Evolutionary conservation across 2,329 filamentous ascomycete species (phyloP).

Genomic region (Phoma sp.): DNA sequence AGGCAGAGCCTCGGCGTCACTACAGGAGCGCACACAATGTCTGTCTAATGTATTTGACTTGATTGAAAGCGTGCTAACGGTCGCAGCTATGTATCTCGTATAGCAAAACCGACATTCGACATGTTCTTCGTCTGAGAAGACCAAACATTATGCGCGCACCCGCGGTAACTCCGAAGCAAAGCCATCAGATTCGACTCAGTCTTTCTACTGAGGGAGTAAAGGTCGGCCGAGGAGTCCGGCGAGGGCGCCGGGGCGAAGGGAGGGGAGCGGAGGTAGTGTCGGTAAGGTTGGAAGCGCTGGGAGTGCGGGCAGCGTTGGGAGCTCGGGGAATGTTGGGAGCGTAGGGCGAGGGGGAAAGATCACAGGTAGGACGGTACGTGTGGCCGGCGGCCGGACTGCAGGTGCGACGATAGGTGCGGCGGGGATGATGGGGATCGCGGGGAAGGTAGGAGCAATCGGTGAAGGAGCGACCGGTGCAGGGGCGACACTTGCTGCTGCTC

Average conservation of each 20-base stretch:
- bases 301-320: background rate
- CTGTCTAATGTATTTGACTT: constrained; percentile 14
- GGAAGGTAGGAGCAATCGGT: background rate
- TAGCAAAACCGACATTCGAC: constrained; percentile 4
- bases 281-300: background rate
- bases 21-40: constrained; percentile 1
- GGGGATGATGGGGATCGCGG: background rate
- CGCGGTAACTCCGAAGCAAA: constrained; percentile 7
- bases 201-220: background rate
- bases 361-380: too few species aligned
- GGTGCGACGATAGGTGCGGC: background rate
- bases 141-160: constrained; percentile 18
- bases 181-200: background rate
- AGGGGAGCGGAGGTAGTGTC: background rate
- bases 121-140: constrained; percentile 6
- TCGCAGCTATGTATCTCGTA: constrained; percentile 11
- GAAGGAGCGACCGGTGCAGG: background rate
- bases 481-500: too few species aligned
- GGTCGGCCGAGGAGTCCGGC: background rate
- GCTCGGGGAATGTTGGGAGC: background rate
- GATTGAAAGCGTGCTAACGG: constrained; percentile 14
- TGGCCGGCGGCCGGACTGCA: background rate
- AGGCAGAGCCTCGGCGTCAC: constrained; percentile 1
- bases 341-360: too few species aligned
- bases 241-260: background rate